Evolutionary conservation across 768 basidiomycete genomes (phyloP).

Genomic region (Inosperma sp.): DNA sequence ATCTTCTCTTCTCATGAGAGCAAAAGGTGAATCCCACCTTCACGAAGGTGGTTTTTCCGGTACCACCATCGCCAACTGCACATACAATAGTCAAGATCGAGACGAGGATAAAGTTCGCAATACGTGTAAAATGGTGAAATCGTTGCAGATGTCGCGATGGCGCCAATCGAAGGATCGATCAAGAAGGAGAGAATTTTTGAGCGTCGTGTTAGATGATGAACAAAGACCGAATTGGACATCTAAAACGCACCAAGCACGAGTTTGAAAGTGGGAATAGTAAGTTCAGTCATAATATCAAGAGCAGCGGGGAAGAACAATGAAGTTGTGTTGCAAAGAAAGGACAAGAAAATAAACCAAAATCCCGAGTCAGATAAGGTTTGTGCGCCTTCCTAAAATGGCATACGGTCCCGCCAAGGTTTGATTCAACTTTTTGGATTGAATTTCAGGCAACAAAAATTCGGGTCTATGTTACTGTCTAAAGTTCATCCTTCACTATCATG

Average conservation of each 20-base stretch:
- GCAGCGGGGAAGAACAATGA: constrained; percentile 23
- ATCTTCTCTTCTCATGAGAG: constrained; percentile 35
- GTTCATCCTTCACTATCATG: not conserved
- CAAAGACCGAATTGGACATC: constrained; percentile 7
- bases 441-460: too few relatives aligned
- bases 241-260: constrained; percentile 85
- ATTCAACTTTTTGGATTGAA: too few relatives aligned
- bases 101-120: constrained; percentile 16
- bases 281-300: constrained; percentile 40
- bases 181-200: constrained; percentile 34
- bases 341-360: constrained; percentile 25
- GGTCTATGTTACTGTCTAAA: too few relatives aligned
- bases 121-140: constrained; percentile 15
- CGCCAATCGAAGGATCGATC: constrained; percentile 50
- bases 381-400: constrained; percentile 11
- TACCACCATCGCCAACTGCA: constrained; percentile 92
- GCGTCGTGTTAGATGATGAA: constrained; percentile 27
- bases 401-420: not conserved
- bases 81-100: constrained; percentile 16
- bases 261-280: constrained; percentile 85
- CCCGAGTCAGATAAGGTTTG: constrained; percentile 42
- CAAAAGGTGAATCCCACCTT: constrained; percentile 54
- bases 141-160: constrained; percentile 18
- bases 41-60: constrained; percentile 98
- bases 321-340: constrained; percentile 22